Evolutionary conservation across 805 yeast species (phyloP), one percentile per base, ranked within the genome.

Genomic region (Candida suzukii): DNA sequence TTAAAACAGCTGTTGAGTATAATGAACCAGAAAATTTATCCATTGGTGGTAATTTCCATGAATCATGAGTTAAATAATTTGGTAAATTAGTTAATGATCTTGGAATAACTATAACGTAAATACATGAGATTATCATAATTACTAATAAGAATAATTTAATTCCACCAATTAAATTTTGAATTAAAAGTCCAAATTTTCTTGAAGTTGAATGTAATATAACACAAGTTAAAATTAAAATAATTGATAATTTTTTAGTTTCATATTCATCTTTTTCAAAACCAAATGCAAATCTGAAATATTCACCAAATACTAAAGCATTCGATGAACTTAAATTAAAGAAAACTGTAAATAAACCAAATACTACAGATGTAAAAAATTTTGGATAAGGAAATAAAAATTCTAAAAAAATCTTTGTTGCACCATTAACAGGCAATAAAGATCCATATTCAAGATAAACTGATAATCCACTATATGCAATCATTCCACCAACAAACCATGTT

Each of bases 321-420:
- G 71, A 60, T 3, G 74, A 65, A 47, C 67, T 70, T 4, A 72
- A 46, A 46, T 65, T 65, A 38, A 67, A 64, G 3, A 66, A 53
- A 19, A 70, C 70, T 1, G 72, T 64, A 47, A 66, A 71, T 1
- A 68, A 40, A 44, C 67, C 67, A 41, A 66, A 63, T 2, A 65
- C 59, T 17, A 68, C 71, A 17, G 70, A 63, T 3, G 68, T 60
- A 40, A 72, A 47, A 50, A 72, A 58, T 37, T 58, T 60, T 0
- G 88, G 88, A 39, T 56, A 66, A 14, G 72, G 71, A 52, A 77
- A 82, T 12, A 80, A 73, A 46, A 68, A 73, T 49, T 80, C 87
- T 41, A 82, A 56, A 46, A 80, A 82, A 17, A 73, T 76, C 51
- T 82, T 82, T 6, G 80, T 71, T 0, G 87, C 88, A 4, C 88